Percentiles rank a stretch among this genome's conserved stretches.
Conservation (phyloP, 192 early-diverging fungal species). For the Obelidium mucronatum region DNA sequence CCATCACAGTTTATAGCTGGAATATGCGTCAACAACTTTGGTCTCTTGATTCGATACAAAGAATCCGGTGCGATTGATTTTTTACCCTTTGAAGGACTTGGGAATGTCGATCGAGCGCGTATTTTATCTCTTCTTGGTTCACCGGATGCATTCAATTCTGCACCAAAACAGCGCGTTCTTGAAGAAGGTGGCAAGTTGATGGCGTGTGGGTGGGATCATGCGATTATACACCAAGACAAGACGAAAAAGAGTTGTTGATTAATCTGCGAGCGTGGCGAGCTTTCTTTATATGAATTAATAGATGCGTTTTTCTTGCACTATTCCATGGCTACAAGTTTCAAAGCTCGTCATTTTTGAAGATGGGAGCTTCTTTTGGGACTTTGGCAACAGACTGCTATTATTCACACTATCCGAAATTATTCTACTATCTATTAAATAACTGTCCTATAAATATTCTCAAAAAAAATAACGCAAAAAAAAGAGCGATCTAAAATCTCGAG, state of each 20-base stretch:
- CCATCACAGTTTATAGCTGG: neutral
- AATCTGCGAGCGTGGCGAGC: too few relatives aligned
- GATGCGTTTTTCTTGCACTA: too few relatives aligned
- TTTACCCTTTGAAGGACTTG: neutral
- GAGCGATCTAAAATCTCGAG: too few relatives aligned
- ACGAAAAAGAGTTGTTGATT: too few relatives aligned
- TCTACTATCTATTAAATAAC: neutral
- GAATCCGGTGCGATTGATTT: neutral
- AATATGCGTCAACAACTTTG: neutral
- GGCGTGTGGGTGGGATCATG: slow-evolving; percentile 26
- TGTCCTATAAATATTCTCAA: neutral
- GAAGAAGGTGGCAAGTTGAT: neutral
- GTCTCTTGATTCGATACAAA: neutral
- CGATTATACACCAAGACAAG: neutral
- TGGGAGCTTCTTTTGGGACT: too few relatives aligned
- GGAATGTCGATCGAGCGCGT: neutral
- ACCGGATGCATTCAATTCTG: neutral
- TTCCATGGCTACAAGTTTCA: too few relatives aligned
- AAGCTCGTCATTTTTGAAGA: too few relatives aligned
- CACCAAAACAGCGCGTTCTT: neutral
- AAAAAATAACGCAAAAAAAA: too few relatives aligned
- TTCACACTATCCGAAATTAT: neutral
- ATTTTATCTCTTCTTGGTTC: too few relatives aligned
- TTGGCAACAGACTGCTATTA: too few relatives aligned
- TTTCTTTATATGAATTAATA: too few relatives aligned